Percentiles rank a stretch among this genome's conserved stretches.
These are phyloP conservation scores for Rhizomucor pusillus DNA, from an alignment of 371 early-diverging fungal species.

Conservation along the genomic window DNA sequence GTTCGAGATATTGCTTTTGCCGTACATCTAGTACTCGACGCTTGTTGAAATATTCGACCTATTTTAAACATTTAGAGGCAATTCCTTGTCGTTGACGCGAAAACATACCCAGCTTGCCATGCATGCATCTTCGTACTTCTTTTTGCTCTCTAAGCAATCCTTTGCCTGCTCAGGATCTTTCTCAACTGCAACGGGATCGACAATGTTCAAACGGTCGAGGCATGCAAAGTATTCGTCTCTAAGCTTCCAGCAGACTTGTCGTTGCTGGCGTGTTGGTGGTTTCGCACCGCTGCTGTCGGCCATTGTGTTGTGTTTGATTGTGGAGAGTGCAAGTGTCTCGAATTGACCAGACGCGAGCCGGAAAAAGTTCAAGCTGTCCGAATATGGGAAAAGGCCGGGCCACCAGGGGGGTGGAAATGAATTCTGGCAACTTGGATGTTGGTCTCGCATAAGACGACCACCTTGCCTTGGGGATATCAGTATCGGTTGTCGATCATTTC, in stretches of 20 bases:
- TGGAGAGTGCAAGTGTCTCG: too few species aligned
- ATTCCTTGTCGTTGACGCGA: not conserved
- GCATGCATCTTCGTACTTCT: slow-evolving; percentile 45
- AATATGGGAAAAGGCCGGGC: too few species aligned
- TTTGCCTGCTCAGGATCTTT: slow-evolving; percentile 40
- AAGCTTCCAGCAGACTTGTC: slow-evolving; percentile 54
- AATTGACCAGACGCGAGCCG: too few species aligned
- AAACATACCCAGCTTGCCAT: slow-evolving; percentile 52
- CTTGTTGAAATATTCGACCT: slow-evolving; percentile 54
- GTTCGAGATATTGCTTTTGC: slow-evolving; percentile 45
- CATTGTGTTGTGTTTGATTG: too few species aligned
- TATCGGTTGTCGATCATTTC: too few species aligned
- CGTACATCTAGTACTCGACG: slow-evolving; percentile 46
- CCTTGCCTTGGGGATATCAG: too few species aligned
- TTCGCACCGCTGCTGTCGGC: slow-evolving; percentile 11
- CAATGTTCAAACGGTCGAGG: slow-evolving; percentile 45
- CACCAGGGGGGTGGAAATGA: too few species aligned
- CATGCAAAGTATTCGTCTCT: slow-evolving; percentile 60
- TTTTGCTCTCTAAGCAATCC: slow-evolving; percentile 41
- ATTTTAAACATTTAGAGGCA: slow-evolving; percentile 1
- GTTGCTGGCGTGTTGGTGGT: slow-evolving; percentile 53
- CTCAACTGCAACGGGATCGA: slow-evolving; percentile 48
- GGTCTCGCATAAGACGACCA: too few species aligned
- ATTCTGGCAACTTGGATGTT: too few species aligned
- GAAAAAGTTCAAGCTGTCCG: too few species aligned